Base-by-base conservation (phyloP, 2,329 filamentous ascomycete genomes). In the Chalaropsis ovoidea region DNA sequence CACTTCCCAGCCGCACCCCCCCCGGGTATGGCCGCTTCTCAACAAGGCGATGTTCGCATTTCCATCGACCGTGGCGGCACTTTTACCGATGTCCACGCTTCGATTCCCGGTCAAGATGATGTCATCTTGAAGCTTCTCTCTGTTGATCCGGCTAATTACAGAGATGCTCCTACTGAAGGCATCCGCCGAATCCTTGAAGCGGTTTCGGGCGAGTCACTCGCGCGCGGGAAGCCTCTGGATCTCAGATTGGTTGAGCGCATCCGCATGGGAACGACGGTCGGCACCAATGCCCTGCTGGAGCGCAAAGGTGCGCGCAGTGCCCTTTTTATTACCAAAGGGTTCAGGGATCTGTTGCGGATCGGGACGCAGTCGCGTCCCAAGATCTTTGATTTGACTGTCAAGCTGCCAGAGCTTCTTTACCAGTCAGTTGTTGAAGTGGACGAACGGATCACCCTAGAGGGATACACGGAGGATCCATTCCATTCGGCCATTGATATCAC, bases 241-340 rank as follows among this genome's bases (percentile, higher is more conserved):
- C 96, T 91, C 0, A 83, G 85, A 19, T 77, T 86, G 72, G 95
- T 96, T 70, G 89, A 94, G 70, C 91, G 88, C 65, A 96, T 96
- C 73, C 87, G 92, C 61, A 96, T 96, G 92, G 92, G 92, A 56
- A 96, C 92, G 1, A 96, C 92, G 0, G 91, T 96, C 13, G 92
- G 92, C 10, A 96, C 92, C 0, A 96, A 96, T 74, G 92, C 92
- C 0, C 76, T 96, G 65, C 80, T 96, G 1, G 92, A 96, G 75
- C 81, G 92, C 67, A 96, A 96, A 75, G 92, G 92, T 61, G 91
- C 95, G 76, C 85, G 84, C 70, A 93, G 94, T 72, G 91, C 89
- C 15, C 82, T 96, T 75, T 84, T 96, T 0, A 89, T 95, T 11
- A 96, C 90, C 0, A 86, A 86, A 70, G 92, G 92, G 0, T 96